A percentile compares a stretch with the other conserved stretches of the same genome.
These are phyloP conservation scores for Yamadazyma nakazawae DNA, from an alignment of 805 yeast species.

Conservation along the genomic window DNA sequence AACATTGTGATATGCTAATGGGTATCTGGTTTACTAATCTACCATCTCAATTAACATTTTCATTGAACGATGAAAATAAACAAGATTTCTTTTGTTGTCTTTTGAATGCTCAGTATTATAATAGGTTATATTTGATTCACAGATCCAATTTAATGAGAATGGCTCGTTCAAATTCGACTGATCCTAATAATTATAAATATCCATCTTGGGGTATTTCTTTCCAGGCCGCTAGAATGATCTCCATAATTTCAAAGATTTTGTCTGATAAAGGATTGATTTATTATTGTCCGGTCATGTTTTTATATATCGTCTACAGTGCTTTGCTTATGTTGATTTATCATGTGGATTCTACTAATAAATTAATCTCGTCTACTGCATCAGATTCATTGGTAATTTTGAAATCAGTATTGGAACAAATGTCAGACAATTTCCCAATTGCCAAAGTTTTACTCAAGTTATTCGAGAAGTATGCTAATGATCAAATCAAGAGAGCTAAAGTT, in stretches of 20 bases:
- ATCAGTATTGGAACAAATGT: constrained; percentile 36
- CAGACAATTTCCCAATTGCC: constrained; percentile 39
- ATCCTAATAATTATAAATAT: constrained; percentile 45
- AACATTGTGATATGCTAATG: constrained; percentile 73
- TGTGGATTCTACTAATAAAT: constrained; percentile 43
- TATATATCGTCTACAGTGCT: constrained; percentile 60
- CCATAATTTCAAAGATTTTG: constrained; percentile 57
- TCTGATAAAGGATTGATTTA: constrained; percentile 46
- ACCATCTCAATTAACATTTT: constrained; percentile 60
- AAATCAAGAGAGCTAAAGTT: constrained; percentile 37
- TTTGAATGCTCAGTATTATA: constrained; percentile 67
- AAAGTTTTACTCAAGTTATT: constrained; percentile 33
- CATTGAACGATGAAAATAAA: constrained; percentile 50
- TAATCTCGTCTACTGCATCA: constrained; percentile 40
- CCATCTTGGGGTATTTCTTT: constrained; percentile 82
- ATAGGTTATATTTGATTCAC: constrained; percentile 67
- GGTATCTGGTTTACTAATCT: constrained; percentile 71
- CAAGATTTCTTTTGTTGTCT: constrained; percentile 58
- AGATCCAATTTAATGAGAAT: constrained; percentile 59
- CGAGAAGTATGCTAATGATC: constrained; percentile 42
- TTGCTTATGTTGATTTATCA: constrained; percentile 72
- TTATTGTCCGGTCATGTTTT: constrained; percentile 56
- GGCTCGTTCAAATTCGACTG: constrained; percentile 40
- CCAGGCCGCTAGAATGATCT: constrained; percentile 76
- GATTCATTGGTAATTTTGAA: constrained; percentile 38